Percentiles rank a stretch among this genome's conserved stretches.
phyloP scores from a whole-genome alignment of 2,329 filamentous ascomycete genomes.

The Huntiella savannae region DNA sequence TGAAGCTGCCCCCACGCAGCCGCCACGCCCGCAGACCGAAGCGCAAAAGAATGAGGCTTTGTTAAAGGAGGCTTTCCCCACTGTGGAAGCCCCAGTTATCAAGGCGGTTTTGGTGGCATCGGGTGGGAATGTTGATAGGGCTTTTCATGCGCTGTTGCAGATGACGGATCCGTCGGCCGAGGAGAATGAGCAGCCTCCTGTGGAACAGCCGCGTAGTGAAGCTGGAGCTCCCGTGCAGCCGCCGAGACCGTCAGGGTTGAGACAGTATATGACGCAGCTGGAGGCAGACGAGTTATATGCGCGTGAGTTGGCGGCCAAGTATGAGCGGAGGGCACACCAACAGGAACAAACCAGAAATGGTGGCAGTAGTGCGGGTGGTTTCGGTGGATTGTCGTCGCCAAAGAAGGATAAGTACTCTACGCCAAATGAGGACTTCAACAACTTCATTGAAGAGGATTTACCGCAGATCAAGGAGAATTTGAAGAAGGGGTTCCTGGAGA shows the following conservation, averaged over 20 bases:
- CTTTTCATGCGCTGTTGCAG: constrained; percentile 82
- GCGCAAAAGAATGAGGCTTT: constrained; percentile 73
- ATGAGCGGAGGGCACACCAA: constrained; percentile 31
- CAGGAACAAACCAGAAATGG: constrained; percentile 29
- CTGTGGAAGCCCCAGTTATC: constrained; percentile 60
- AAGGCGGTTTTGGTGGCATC: constrained; percentile 79
- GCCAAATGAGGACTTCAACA: constrained; percentile 39
- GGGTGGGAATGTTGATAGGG: constrained; percentile 70
- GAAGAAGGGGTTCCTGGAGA: constrained; percentile 85
- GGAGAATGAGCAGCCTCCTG: constrained; percentile 33
- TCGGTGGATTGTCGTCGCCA: constrained; percentile 17
- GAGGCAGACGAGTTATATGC: constrained; percentile 85
- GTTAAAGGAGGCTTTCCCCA: constrained; percentile 83
- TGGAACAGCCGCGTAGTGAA: constrained; percentile 16
- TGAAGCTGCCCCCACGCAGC: constrained; percentile 50
- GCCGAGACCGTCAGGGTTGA: constrained; percentile 47
- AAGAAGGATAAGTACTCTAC: constrained; percentile 18
- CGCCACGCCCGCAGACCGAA: constrained; percentile 64
- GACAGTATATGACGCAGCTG: constrained; percentile 54
- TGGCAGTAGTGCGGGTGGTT: constrained; percentile 14
- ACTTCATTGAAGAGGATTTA: constrained; percentile 89
- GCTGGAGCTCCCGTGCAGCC: constrained; percentile 42
- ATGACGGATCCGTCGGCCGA: constrained; percentile 63
- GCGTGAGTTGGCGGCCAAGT: constrained; percentile 82
- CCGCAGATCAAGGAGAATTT: constrained; percentile 86